Conservation (phyloP, 768 basidiomycete genomes). For the Candolleomyces aberdarensis region DNA sequence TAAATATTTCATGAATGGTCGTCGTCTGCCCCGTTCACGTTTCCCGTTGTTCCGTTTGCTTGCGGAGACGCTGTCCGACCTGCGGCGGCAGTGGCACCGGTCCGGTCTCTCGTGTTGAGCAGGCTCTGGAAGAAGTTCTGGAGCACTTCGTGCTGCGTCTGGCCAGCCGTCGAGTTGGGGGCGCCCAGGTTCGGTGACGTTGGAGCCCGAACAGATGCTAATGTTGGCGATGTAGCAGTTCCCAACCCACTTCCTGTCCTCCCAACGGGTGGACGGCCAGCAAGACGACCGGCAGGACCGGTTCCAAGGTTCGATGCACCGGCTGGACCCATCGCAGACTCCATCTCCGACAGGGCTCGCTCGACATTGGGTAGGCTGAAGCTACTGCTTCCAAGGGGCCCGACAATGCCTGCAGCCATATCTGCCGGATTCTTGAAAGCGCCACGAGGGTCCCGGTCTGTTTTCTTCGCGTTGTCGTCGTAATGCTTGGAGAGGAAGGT, state of each 20-base stretch:
- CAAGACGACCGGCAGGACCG: constrained; percentile 24
- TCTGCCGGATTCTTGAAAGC: constrained; percentile 81
- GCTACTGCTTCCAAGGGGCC: constrained; percentile 85
- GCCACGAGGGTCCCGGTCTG: constrained; percentile 85
- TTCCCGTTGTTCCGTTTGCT: constrained; percentile 7
- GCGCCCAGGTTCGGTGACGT: constrained; percentile 32
- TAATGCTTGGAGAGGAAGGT: constrained; percentile 88
- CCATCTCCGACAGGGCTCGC: constrained; percentile 86
- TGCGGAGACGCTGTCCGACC: constrained; percentile 15
- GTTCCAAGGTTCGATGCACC: constrained; percentile 15
- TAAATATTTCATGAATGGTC: constrained; percentile 23
- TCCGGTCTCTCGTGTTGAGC: constrained; percentile 65
- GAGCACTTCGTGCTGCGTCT: constrained; percentile 77
- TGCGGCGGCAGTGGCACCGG: constrained; percentile 19
- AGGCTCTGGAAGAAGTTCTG: constrained; percentile 88
- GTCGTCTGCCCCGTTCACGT: constrained; percentile 23
- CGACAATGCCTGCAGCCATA: constrained; percentile 76
- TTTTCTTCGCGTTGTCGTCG: constrained; percentile 87
- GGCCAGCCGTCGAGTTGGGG: constrained; percentile 30
- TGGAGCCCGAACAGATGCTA: constrained; percentile 32
- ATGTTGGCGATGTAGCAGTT: constrained; percentile 27
- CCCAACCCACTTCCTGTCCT: constrained; percentile 29
- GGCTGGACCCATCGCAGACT: constrained; percentile 40
- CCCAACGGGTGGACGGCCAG: constrained; percentile 20
- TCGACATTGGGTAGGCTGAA: constrained; percentile 87